Percentiles rank a stretch among this genome's conserved stretches.
Conservation (phyloP, 371 early-diverging fungal species). For the Fennellomyces sp. region DNA sequence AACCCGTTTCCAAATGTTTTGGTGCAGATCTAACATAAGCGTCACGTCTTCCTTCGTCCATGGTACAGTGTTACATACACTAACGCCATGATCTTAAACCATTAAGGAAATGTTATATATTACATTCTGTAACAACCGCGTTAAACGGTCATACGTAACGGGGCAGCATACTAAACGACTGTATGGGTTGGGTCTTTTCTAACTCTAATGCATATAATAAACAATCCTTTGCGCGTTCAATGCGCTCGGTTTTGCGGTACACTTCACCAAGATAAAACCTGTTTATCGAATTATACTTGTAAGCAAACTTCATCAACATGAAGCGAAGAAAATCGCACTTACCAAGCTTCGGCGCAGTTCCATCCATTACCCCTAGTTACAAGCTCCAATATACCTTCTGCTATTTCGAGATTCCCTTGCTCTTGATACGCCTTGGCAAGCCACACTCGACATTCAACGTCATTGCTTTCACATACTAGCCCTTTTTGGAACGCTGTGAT, state of each 20-base stretch:
- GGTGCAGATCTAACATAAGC: too few relatives aligned
- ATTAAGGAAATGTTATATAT: background rate
- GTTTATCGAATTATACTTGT: slow-evolving; percentile 17
- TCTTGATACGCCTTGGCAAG: slow-evolving; percentile 50
- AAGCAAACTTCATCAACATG: slow-evolving; percentile 24
- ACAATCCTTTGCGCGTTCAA: slow-evolving; percentile 65
- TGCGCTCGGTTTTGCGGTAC: slow-evolving; percentile 55
- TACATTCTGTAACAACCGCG: slow-evolving; percentile 1
- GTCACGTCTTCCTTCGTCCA: background rate
- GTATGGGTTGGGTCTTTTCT: slow-evolving; percentile 65
- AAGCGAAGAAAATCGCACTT: slow-evolving; percentile 8
- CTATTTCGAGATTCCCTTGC: slow-evolving; percentile 49
- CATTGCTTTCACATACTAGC: slow-evolving; percentile 48
- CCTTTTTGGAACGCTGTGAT: slow-evolving; percentile 60
- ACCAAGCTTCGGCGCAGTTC: slow-evolving; percentile 72
- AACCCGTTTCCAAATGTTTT: too few relatives aligned
- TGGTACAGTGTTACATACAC: background rate
- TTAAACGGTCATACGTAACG: slow-evolving; percentile 17
- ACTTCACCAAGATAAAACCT: slow-evolving; percentile 63
- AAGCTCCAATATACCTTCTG: slow-evolving; percentile 57
- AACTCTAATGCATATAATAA: slow-evolving; percentile 78
- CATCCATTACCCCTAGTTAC: slow-evolving; percentile 63
- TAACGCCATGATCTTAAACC: background rate
- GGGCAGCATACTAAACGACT: slow-evolving; percentile 58
- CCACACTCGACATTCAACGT: slow-evolving; percentile 48